phyloP scores from a whole-genome alignment of 1,139 yeast species.

The Meyerozyma carpophila region DNA sequence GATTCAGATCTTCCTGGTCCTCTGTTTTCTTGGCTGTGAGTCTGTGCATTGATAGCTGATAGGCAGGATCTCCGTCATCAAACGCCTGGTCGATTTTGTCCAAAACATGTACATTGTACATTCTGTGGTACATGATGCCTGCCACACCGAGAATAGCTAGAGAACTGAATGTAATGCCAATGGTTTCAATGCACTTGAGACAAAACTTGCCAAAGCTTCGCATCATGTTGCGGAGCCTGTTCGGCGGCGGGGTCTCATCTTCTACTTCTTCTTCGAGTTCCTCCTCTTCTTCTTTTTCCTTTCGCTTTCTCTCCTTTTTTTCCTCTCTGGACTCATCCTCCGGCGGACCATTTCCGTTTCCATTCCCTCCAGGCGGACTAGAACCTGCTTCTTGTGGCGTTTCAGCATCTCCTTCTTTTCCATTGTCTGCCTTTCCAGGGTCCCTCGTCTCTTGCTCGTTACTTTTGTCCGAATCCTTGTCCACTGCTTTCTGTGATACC shows the following conservation, averaged over 20 bases:
- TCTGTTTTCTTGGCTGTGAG: constrained; percentile 28
- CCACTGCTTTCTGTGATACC: neutral
- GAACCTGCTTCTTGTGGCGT: constrained; percentile 1
- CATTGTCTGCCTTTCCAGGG: neutral
- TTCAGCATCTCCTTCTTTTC: constrained; percentile 1
- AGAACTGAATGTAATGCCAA: constrained; percentile 73
- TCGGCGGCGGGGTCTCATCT: constrained; percentile 7
- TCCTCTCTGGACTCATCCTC: constrained; percentile 2
- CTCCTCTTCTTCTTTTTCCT: constrained; percentile 11
- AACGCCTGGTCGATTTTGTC: constrained; percentile 65
- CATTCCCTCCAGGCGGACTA: constrained; percentile 3
- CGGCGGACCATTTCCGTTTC: constrained; percentile 1
- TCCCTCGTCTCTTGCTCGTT: neutral
- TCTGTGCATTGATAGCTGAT: constrained; percentile 50
- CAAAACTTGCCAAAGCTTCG: constrained; percentile 24
- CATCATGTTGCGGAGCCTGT: constrained; percentile 7
- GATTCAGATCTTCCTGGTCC: constrained; percentile 18
- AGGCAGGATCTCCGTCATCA: constrained; percentile 62
- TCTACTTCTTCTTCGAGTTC: constrained; percentile 8
- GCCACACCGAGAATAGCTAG: constrained; percentile 66
- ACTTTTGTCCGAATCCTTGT: neutral
- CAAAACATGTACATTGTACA: constrained; percentile 56
- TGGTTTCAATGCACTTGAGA: constrained; percentile 62
- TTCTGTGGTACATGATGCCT: constrained; percentile 62
- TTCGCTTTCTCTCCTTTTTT: constrained; percentile 4